phyloP scores from a whole-genome alignment of 306 rosid genomes.

The Castanospermum australe region DNA sequence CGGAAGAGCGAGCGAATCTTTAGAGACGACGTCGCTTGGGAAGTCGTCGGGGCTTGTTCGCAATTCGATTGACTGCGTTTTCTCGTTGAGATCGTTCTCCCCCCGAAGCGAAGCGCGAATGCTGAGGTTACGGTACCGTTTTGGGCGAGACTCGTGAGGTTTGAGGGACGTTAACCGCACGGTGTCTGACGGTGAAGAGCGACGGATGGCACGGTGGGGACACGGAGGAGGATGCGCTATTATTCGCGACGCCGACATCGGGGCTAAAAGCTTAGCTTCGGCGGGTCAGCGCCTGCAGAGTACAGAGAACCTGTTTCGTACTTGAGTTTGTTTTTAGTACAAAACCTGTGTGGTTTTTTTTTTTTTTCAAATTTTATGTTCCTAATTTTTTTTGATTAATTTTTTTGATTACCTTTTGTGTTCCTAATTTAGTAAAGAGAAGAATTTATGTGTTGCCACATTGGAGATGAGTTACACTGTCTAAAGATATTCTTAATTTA shows the following conservation, averaged over 20 bases:
- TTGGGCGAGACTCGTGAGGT: conserved; percentile 3
- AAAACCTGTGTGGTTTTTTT: too few species aligned
- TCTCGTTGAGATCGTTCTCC: conserved; percentile 22
- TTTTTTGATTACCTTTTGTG: too few species aligned
- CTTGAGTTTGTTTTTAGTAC: too few species aligned
- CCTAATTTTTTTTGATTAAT: too few species aligned
- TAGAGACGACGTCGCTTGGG: conserved; percentile 42
- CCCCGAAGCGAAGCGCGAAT: conserved; percentile 33
- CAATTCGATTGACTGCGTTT: conserved; percentile 39
- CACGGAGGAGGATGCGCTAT: conserved; percentile 25
- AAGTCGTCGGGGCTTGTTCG: conserved; percentile 21
- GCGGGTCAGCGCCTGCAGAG: background rate
- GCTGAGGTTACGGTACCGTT: conserved; percentile 36
- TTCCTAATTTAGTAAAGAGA: too few species aligned
- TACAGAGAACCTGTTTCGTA: background rate
- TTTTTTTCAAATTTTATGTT: too few species aligned
- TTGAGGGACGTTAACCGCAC: background rate
- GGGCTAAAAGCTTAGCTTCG: background rate
- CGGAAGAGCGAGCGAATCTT: conserved; percentile 64
- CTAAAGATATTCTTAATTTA: too few species aligned
- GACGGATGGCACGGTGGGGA: conserved; percentile 16
- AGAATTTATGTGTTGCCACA: too few species aligned
- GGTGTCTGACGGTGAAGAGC: conserved; percentile 26
- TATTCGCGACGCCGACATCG: conserved; percentile 47
- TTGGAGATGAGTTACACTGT: too few species aligned